These are phyloP conservation scores for Neurospora sp. DNA, from an alignment of 495 filamentous ascomycete species.

Conservation along the genomic window DNA sequence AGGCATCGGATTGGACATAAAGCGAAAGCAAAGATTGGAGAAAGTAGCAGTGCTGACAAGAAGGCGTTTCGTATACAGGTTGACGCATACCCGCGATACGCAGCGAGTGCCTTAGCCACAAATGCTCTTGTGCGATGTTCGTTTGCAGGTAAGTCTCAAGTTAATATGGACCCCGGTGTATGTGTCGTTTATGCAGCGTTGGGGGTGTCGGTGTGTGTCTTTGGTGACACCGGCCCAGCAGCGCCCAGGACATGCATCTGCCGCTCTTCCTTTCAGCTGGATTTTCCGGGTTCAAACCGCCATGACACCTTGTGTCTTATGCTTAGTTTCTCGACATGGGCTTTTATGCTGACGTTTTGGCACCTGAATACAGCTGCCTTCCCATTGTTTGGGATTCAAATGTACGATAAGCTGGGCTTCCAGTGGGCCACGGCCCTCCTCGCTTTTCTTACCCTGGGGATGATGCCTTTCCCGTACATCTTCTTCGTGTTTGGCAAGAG, in stretches of 20 bases:
- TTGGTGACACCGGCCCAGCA: neutral
- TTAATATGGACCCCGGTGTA: slow-evolving; percentile 10
- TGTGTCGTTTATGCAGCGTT: neutral
- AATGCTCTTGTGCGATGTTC: slow-evolving; percentile 75
- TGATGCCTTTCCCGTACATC: slow-evolving; percentile 62
- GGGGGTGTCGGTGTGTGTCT: neutral
- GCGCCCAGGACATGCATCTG: neutral
- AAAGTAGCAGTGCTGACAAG: slow-evolving; percentile 14
- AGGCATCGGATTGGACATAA: slow-evolving; percentile 11
- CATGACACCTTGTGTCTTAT: slow-evolving; percentile 36
- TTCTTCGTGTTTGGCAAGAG: slow-evolving; percentile 56
- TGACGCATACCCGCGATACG: slow-evolving; percentile 84
- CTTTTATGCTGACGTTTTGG: slow-evolving; percentile 4
- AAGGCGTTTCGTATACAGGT: slow-evolving; percentile 36
- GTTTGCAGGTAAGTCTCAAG: slow-evolving; percentile 65
- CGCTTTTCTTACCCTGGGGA: slow-evolving; percentile 56
- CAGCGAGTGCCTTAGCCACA: slow-evolving; percentile 77
- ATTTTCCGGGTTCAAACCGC: slow-evolving; percentile 17
- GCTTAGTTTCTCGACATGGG: slow-evolving; percentile 23
- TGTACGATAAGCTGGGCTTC: slow-evolving; percentile 58
- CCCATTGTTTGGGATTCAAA: slow-evolving; percentile 39
- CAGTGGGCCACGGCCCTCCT: slow-evolving; percentile 65
- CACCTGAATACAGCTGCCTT: slow-evolving; percentile 31
- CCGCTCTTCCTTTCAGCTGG: slow-evolving; percentile 43
- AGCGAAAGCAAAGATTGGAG: slow-evolving; percentile 1